Evolutionary conservation across 441 rosid genomes (phyloP), one percentile per base, ranked within the genome.

Genomic region (Viola pubescens): DNA sequence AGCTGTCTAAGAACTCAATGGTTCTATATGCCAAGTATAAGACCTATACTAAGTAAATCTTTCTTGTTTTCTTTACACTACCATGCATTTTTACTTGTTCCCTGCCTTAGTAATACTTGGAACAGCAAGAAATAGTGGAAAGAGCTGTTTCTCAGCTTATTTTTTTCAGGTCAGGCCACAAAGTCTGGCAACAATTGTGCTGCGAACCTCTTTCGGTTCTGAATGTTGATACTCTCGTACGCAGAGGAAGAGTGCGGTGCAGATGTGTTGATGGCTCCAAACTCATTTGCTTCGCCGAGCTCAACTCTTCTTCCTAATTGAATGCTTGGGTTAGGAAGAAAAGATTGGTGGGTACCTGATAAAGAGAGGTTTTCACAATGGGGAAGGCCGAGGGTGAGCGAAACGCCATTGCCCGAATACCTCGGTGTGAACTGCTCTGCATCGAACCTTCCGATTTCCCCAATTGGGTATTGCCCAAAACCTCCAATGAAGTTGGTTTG

Each of bases 391-490:
- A 89, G 86, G 16, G 95, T 85, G 57, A 92, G 97, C 0, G 97
- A 92, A 42, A 92, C 97, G 9, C 94, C 91, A 50, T 85, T 92
- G 45, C 96, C 96, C 3, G 85, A 71, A 58, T 76, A 85, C 73
- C 94, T 75, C 6, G 87, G 96, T 2, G 91, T 60, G 60, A 81
- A 81, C 55, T 87, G 94, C 50, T 89, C 90, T 10, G 87, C 77
- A 52, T 86, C 87, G 10, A 87, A 89, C 77, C 98, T 80, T 53
- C 83, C 91, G 5, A 89, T 83, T 58, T 85, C 97, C 40, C 79
- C 94, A 37, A 92, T 87, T 39, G 94, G 90, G 79, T 92, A 92
- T 51, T 89, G 97, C 48, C 95, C 96, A 4, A 89, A 92, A 34
- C 81, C 91, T 40, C 95, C 90, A 13, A 79, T 86, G 76, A 83